Conservation (phyloP, 2,329 filamentous ascomycete genomes). For the Penicillium sp. region DNA sequence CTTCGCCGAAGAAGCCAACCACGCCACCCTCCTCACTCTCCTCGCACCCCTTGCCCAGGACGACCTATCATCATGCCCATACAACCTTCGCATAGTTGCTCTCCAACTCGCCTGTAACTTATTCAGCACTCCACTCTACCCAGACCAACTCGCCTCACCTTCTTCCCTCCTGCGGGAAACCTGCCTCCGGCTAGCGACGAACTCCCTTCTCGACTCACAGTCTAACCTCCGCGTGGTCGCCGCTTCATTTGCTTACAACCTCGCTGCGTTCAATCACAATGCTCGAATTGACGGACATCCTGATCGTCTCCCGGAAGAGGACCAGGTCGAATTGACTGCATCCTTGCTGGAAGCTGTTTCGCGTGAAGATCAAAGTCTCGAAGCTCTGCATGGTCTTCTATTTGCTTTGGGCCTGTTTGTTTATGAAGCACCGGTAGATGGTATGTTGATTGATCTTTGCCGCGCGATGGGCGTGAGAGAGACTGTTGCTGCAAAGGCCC, state of each 20-base stretch:
- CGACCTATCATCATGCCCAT: slow-evolving; percentile 68
- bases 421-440: slow-evolving; percentile 71
- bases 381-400: slow-evolving; percentile 78
- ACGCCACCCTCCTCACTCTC: slow-evolving; percentile 68
- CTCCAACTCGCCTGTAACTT: slow-evolving; percentile 86
- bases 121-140: slow-evolving; percentile 77
- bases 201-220: slow-evolving; percentile 77
- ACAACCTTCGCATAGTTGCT: slow-evolving; percentile 81
- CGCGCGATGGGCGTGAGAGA: slow-evolving; percentile 75
- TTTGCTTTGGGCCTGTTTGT: slow-evolving; percentile 76
- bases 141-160: slow-evolving; percentile 63
- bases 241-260: slow-evolving; percentile 81
- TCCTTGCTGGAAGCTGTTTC: slow-evolving; percentile 77
- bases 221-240: slow-evolving; percentile 82
- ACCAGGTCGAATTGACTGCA: slow-evolving; percentile 82
- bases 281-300: slow-evolving; percentile 63
- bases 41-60: slow-evolving; percentile 53
- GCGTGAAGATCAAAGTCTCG: slow-evolving; percentile 59
- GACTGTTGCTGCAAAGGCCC: slow-evolving; percentile 61
- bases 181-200: slow-evolving; percentile 73
- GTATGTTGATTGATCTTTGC: slow-evolving; percentile 81
- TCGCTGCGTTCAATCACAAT: slow-evolving; percentile 73
- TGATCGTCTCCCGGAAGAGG: slow-evolving; percentile 68
- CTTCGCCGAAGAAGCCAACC: slow-evolving; percentile 76
- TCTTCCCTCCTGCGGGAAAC: slow-evolving; percentile 60